phyloP scores from a whole-genome alignment of 441 rosid species.

The Francoa sonchifolia region DNA sequence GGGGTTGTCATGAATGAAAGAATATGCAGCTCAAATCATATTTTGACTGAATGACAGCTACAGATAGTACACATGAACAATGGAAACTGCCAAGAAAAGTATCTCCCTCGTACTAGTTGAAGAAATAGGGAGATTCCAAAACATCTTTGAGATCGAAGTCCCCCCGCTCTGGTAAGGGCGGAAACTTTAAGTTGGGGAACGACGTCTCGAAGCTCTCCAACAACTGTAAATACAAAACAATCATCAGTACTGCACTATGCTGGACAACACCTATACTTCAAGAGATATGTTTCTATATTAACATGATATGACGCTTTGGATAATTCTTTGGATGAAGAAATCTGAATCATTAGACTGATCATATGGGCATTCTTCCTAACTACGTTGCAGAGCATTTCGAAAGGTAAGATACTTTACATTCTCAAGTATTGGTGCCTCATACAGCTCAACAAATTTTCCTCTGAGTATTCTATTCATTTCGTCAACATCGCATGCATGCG shows the following conservation, averaged over 20 bases:
- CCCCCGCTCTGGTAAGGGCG: constrained; percentile 82
- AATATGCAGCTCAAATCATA: constrained; percentile 8
- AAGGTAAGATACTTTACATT: constrained; percentile 43
- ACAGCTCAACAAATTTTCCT: constrained; percentile 90
- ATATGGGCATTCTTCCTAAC: no score
- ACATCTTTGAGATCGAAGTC: constrained; percentile 86
- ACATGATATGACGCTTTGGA: no score
- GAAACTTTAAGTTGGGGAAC: constrained; percentile 65
- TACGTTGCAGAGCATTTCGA: no score
- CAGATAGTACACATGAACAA: neutral
- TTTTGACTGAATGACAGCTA: constrained; percentile 4
- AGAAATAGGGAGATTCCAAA: constrained; percentile 71
- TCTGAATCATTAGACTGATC: no score
- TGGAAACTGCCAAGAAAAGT: neutral
- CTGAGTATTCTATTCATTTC: constrained; percentile 74
- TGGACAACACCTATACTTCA: neutral
- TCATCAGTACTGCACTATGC: constrained; percentile 7
- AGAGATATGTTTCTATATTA: neutral
- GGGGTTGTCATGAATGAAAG: constrained; percentile 2
- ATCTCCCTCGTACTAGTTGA: constrained; percentile 43
- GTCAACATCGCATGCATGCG: constrained; percentile 86
- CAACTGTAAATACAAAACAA: constrained; percentile 42
- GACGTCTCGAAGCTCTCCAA: constrained; percentile 68
- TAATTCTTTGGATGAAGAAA: no score
- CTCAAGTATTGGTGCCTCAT: constrained; percentile 71